A percentile compares a stretch with the other conserved stretches of the same genome.
Evolutionary conservation across 371 early-diverging fungal species (phyloP).

Genomic region (Lichtheimia corymbifera): DNA sequence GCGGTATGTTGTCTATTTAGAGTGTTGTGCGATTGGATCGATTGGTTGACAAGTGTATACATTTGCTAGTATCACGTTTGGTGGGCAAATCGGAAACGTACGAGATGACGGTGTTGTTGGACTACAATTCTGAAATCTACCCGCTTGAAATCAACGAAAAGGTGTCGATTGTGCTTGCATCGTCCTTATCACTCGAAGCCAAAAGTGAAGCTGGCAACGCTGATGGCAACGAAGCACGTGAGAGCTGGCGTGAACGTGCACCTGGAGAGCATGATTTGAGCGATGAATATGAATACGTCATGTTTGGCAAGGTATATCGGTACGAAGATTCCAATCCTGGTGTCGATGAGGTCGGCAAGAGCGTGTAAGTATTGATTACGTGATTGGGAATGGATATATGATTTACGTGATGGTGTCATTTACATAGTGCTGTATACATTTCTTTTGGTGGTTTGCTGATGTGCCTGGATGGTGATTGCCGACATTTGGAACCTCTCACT

Average conservation of each 20-base stretch:
- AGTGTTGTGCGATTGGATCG: too few species aligned
- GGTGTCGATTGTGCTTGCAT: slow-evolving; percentile 81
- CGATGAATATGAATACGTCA: slow-evolving; percentile 96
- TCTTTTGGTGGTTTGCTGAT: slow-evolving; percentile 95
- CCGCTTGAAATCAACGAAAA: slow-evolving; percentile 84
- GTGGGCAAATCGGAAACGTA: slow-evolving; percentile 83
- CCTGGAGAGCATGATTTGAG: slow-evolving; percentile 76
- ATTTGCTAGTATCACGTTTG: slow-evolving; percentile 79
- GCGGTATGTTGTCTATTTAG: slow-evolving; percentile 58
- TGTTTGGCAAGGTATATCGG: slow-evolving; percentile 95
- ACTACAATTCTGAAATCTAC: slow-evolving; percentile 93
- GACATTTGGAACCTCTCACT: slow-evolving; percentile 79
- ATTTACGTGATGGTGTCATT: neutral
- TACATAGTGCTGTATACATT: slow-evolving; percentile 73
- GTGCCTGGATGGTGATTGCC: slow-evolving; percentile 87
- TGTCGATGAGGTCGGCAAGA: slow-evolving; percentile 38
- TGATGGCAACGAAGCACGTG: slow-evolving; percentile 47
- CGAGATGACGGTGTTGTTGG: slow-evolving; percentile 88
- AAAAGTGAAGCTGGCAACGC: slow-evolving; percentile 17
- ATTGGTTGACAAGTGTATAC: too few species aligned
- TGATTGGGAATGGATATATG: too few species aligned
- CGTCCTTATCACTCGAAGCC: slow-evolving; percentile 66
- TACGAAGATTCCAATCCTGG: slow-evolving; percentile 80
- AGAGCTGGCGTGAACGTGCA: slow-evolving; percentile 66
- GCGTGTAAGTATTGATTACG: slow-evolving; percentile 66